Conservation (phyloP, 139 green algal genomes). For the Chlamydomonas sphaeroides region DNA sequence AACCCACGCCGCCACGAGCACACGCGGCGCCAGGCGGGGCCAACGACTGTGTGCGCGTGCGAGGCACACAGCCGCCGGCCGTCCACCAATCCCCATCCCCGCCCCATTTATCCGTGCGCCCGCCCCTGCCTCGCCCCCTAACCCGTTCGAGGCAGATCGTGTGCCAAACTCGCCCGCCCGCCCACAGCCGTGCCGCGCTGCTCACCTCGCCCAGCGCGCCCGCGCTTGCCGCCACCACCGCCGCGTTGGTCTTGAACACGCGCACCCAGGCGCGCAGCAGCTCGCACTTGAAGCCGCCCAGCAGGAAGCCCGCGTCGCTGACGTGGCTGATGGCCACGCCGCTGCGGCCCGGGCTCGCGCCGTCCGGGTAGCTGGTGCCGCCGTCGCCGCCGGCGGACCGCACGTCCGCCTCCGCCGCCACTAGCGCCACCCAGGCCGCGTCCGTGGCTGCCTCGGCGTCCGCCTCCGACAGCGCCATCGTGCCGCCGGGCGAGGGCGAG, state of each 20-base stretch:
- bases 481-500: not conserved
- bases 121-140: too few relatives aligned
- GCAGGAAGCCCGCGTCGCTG: conserved; percentile 38
- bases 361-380: not conserved
- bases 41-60: too few relatives aligned
- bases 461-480: not conserved
- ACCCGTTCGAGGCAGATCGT: too few relatives aligned
- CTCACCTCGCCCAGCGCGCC: conserved; percentile 22
- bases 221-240: conserved; percentile 13
- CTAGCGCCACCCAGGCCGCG: conserved; percentile 4
- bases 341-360: not conserved
- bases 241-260: conserved; percentile 43
- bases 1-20: too few relatives aligned
- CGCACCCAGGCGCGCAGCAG: conserved; percentile 45
- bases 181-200: too few relatives aligned
- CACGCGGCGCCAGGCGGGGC: too few relatives aligned
- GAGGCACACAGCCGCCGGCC: too few relatives aligned
- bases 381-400: not conserved
- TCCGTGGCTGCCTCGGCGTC: not conserved
- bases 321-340: not conserved
- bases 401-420: conserved; percentile 11
- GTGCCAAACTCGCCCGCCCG: too few relatives aligned
- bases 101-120: too few relatives aligned
- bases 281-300: conserved; percentile 32
- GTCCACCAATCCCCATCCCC: too few relatives aligned